phyloP scores from a whole-genome alignment of 176 grass and related monocot genomes.

The Zoysia pacifica region DNA sequence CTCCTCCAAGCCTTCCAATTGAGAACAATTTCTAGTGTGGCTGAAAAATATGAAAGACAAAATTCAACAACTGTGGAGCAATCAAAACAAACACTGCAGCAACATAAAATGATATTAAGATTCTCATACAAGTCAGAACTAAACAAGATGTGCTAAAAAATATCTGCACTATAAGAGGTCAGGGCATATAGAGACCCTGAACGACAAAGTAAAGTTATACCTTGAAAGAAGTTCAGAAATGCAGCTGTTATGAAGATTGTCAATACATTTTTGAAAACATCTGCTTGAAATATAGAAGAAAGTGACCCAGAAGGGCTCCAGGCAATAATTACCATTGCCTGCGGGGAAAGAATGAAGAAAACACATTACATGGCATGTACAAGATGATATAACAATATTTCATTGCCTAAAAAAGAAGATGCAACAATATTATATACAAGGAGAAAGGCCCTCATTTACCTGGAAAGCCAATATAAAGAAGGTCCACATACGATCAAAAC shows the following conservation, averaged over 20 bases:
- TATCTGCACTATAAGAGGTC: not conserved
- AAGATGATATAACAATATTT: constrained; percentile 24
- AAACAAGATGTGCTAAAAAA: constrained; percentile 13
- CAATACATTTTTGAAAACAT: constrained; percentile 82
- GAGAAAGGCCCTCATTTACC: constrained; percentile 51
- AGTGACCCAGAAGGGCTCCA: constrained; percentile 71
- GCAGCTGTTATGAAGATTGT: constrained; percentile 95
- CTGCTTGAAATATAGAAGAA: constrained; percentile 61
- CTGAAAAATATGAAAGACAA: constrained; percentile 49
- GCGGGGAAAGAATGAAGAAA: constrained; percentile 35
- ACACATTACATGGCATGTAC: constrained; percentile 29
- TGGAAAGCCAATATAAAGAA: constrained; percentile 95
- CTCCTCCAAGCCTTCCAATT: constrained; percentile 94
- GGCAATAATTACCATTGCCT: constrained; percentile 99
- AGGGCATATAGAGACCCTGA: not conserved
- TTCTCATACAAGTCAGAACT: not conserved
- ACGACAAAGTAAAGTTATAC: constrained; percentile 37
- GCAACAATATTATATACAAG: not conserved
- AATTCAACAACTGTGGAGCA: constrained; percentile 18
- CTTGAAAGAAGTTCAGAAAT: constrained; percentile 94
- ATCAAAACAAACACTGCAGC: constrained; percentile 3
- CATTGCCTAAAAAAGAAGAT: no score
- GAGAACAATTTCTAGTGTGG: constrained; percentile 77
- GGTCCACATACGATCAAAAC: constrained; percentile 98
- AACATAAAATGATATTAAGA: constrained; percentile 16